Percentiles rank a stretch among this genome's conserved stretches.
phyloP scores from a whole-genome alignment of 2,329 filamentous ascomycete genomes.

The Lachnellula arida region DNA sequence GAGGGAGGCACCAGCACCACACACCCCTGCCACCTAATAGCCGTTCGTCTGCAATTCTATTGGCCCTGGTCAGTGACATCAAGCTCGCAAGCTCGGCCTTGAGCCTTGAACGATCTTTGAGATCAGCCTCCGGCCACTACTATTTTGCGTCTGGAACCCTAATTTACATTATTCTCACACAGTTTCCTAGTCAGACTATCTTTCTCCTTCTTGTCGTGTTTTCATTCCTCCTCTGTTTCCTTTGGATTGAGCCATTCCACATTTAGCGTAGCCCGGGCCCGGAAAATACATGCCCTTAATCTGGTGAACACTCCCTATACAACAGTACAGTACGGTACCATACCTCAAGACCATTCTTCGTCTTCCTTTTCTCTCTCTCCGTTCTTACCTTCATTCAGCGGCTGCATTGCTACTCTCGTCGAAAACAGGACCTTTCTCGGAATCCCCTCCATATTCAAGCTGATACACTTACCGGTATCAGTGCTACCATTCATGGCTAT shows the following conservation, averaged over 20 bases:
- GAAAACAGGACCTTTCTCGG: slow-evolving; percentile 1
- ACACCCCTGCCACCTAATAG: too few species aligned
- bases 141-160: slow-evolving; percentile 18
- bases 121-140: slow-evolving; percentile 29
- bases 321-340: neutral
- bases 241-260: neutral
- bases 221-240: neutral
- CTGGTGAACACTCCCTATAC: too few species aligned
- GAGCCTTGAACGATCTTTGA: slow-evolving; percentile 26
- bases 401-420: neutral
- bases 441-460: slow-evolving; percentile 7
- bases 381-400: neutral
- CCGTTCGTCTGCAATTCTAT: slow-evolving; percentile 3
- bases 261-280: too few species aligned
- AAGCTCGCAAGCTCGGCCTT: slow-evolving; percentile 9
- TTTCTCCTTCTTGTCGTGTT: slow-evolving; percentile 10
- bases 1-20: too few species aligned
- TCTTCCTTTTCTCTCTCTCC: neutral
- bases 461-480: slow-evolving; percentile 17
- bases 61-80: slow-evolving; percentile 29
- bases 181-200: slow-evolving; percentile 11
- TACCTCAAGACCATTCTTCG: neutral
- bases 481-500: slow-evolving; percentile 23
- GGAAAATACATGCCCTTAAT: too few species aligned
- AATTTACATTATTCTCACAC: slow-evolving; percentile 11